These are phyloP conservation scores for Schizopora paradoxa DNA, from an alignment of 1,284 basidiomycete genomes.

Conservation along the genomic window DNA sequence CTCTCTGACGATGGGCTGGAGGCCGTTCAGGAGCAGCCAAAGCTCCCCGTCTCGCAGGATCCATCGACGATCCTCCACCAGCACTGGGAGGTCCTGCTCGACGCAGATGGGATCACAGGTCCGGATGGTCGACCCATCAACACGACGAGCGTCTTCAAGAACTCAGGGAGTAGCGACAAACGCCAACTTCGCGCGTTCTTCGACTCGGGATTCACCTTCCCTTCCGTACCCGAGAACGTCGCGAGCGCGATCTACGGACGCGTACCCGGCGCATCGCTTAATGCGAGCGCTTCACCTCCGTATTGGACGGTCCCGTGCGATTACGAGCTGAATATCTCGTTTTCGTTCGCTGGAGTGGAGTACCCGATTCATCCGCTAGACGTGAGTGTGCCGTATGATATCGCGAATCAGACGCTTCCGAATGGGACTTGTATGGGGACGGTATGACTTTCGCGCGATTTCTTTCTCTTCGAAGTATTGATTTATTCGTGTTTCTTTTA, in stretches of 20 bases:
- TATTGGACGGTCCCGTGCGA: constrained; percentile 57
- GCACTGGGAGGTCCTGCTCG: constrained; percentile 21
- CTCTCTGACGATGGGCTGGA: constrained; percentile 29
- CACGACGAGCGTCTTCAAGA: constrained; percentile 4
- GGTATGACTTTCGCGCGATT: too few species aligned
- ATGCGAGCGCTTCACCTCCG: constrained; percentile 32
- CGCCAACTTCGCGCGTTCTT: constrained; percentile 54
- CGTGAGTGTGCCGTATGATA: constrained; percentile 32
- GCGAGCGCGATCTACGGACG: constrained; percentile 52
- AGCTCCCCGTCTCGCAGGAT: constrained; percentile 20
- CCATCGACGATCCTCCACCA: constrained; percentile 2
- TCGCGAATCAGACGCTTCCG: constrained; percentile 17
- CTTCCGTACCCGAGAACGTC: constrained; percentile 38
- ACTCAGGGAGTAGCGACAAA: constrained; percentile 28
- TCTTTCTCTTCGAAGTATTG: background rate
- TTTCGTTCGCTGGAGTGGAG: constrained; percentile 45
- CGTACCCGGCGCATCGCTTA: constrained; percentile 44
- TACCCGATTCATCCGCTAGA: constrained; percentile 64
- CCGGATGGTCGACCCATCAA: constrained; percentile 19
- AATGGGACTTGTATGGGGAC: constrained; percentile 44
- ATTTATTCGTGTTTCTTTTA: constrained; percentile 1
- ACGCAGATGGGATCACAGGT: constrained; percentile 18
- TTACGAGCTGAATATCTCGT: constrained; percentile 55
- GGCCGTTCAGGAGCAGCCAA: constrained; percentile 30
- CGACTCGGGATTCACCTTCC: constrained; percentile 65